phyloP scores from a whole-genome alignment of 495 filamentous ascomycete genomes.

The Platismatia glauca region DNA sequence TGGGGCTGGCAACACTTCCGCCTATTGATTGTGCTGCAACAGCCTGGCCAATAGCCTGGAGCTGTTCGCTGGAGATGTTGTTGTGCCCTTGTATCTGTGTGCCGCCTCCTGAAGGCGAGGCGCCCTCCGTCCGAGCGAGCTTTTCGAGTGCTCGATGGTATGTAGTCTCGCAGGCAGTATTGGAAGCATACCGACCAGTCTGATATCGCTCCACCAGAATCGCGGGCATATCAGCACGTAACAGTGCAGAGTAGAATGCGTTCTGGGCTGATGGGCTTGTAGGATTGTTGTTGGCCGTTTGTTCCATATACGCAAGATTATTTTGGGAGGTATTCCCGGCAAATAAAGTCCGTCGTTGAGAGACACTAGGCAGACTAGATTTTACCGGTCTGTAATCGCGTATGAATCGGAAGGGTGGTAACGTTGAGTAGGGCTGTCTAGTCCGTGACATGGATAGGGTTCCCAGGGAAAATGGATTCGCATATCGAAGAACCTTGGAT shows the following conservation, averaged over 20 bases:
- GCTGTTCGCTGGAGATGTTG: constrained; percentile 43
- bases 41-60: constrained; percentile 81
- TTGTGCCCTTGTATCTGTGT: constrained; percentile 29
- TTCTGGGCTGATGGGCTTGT: constrained; percentile 78
- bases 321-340: constrained; percentile 49
- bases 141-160: constrained; percentile 68
- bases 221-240: constrained; percentile 82
- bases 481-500: constrained; percentile 21
- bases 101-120: constrained; percentile 23
- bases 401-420: constrained; percentile 24
- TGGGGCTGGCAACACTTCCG: constrained; percentile 47
- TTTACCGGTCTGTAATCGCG: constrained; percentile 1
- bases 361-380: constrained; percentile 23
- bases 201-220: constrained; percentile 86
- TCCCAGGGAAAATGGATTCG: constrained; percentile 22
- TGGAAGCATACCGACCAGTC: constrained; percentile 73
- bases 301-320: constrained; percentile 64
- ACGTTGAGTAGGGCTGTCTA: constrained; percentile 34
- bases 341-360: constrained; percentile 40
- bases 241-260: constrained; percentile 84
- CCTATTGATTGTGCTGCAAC: constrained; percentile 67
- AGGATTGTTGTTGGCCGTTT: constrained; percentile 84
- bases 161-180: constrained; percentile 57
- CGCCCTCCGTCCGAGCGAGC: constrained; percentile 47
- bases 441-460: constrained; percentile 20